Base-by-base conservation (phyloP, 495 filamentous ascomycete genomes). In the Lasiosphaeris hirsuta region DNA sequence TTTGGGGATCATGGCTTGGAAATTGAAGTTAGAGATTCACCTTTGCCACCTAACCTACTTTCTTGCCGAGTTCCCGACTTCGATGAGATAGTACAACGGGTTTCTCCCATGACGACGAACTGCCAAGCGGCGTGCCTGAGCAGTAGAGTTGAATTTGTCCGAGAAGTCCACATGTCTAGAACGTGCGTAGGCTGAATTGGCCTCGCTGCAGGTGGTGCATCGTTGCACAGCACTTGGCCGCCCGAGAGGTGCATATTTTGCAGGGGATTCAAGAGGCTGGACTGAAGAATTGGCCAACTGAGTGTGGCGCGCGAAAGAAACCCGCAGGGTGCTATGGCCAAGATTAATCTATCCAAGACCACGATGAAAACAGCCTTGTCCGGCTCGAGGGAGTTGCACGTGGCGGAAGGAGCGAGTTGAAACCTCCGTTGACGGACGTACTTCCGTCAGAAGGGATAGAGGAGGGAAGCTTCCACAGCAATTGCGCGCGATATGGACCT, bases 271-370 rank as follows among this genome's bases (percentile, higher is more conserved):
- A 2, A 30, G 39, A 37, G 13, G 30, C 30, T 46, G 46, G 40
- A 54, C 6, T 36, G 35, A 10, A 11, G 15, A 39, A 34, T 23
- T 47, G 45, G 45, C 23, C 23, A 30, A 30, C 23, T 30, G 23
- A 30, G 23, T 30, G 23, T 30, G 23, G 5, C 23, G 5, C 23
- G 9, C 10, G 11, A 39, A n/a, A n/a, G 35, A 45, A 53, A 46
- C 39, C 7, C 19, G 23, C 17, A 15, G 30, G 52, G 58, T 45
- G 59, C 57, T 62, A 54, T 59, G 59, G 53, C 46, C 65, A 60
- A 35, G n/a, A 19, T 59, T 66, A 66, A 67, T 71, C 53, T 68
- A 68, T 69, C 48, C 63, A 60, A 68, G 59, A 62, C 66, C 18
- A 45, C 38, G 48, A 39, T 58, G 57, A 59, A 51, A 64, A 61